Conservation (phyloP, 768 basidiomycete genomes). For the Pulveroboletus sp. region DNA sequence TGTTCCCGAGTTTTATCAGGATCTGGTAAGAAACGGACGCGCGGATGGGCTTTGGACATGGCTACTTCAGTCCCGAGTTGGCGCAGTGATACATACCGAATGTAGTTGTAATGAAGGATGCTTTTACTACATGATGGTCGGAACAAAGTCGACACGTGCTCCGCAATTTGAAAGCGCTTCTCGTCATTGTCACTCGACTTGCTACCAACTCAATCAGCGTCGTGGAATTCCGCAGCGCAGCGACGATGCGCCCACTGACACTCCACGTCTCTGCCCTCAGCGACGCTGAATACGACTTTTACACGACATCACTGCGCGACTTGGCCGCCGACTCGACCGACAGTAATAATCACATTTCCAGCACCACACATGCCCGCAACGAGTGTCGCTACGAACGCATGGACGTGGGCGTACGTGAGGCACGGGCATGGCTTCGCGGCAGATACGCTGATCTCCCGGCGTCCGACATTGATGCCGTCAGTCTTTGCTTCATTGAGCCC, state of each 20-base stretch:
- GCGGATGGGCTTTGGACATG: constrained; percentile 5
- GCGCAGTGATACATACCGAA: neutral
- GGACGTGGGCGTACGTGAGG: constrained; percentile 59
- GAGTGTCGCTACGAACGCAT: constrained; percentile 54
- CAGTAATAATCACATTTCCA: constrained; percentile 5
- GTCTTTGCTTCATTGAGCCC: constrained; percentile 16
- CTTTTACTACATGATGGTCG: constrained; percentile 1
- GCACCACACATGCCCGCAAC: constrained; percentile 32
- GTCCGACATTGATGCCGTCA: constrained; percentile 56
- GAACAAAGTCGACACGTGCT: constrained; percentile 12
- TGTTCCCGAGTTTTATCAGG: no score
- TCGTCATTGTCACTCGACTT: neutral
- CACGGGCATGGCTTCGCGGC: constrained; percentile 72
- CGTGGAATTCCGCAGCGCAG: neutral
- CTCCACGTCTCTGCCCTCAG: constrained; percentile 77
- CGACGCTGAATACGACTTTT: constrained; percentile 66
- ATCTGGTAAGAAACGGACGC: neutral
- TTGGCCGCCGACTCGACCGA: constrained; percentile 39
- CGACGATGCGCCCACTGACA: constrained; percentile 56
- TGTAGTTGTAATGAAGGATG: no score
- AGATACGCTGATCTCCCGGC: constrained; percentile 56
- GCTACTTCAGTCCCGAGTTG: neutral
- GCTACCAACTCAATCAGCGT: neutral
- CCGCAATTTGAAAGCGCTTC: neutral
- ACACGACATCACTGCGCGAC: constrained; percentile 59